These are phyloP conservation scores for Helotiales sp. DNA, from an alignment of 2,329 filamentous ascomycete species.

Conservation along the genomic window DNA sequence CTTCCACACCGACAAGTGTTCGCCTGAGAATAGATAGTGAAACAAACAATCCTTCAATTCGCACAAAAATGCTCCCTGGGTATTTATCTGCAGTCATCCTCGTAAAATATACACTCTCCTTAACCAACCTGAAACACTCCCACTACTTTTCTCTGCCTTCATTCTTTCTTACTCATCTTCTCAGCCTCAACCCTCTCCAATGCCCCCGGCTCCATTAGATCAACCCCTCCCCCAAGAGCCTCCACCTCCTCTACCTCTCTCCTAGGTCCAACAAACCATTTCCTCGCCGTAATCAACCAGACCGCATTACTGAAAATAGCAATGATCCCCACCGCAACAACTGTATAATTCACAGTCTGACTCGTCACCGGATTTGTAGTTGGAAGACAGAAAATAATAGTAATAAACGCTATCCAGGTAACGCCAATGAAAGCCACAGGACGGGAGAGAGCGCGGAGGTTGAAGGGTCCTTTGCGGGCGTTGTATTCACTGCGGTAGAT, in stretches of 20 bases:
- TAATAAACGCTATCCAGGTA: conserved; percentile 55
- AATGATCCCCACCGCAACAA: conserved; percentile 59
- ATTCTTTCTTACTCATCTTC: conserved; percentile 1
- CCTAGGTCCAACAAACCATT: conserved; percentile 58
- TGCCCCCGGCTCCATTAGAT: conserved; percentile 36
- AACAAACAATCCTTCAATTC: neutral
- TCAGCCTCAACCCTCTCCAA: conserved; percentile 24
- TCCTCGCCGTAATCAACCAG: conserved; percentile 53
- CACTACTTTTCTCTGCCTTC: neutral
- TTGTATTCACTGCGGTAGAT: conserved; percentile 51
- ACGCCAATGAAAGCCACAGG: conserved; percentile 49
- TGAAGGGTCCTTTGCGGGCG: conserved; percentile 54
- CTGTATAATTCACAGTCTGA: conserved; percentile 60
- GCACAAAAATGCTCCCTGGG: neutral
- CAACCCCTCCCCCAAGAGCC: conserved; percentile 42
- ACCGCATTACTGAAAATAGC: conserved; percentile 45
- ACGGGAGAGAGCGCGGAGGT: conserved; percentile 46
- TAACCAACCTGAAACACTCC: neutral
- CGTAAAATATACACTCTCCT: neutral
- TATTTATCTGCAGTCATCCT: neutral
- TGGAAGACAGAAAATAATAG: conserved; percentile 58
- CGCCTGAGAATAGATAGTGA: no score
- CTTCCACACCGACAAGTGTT: no score
- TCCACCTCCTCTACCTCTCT: conserved; percentile 52
- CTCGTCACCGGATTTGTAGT: conserved; percentile 53